Evolutionary conservation across 2,329 filamentous ascomycete genomes (phyloP).

Genomic region (Hirsutella rhossiliensis): DNA sequence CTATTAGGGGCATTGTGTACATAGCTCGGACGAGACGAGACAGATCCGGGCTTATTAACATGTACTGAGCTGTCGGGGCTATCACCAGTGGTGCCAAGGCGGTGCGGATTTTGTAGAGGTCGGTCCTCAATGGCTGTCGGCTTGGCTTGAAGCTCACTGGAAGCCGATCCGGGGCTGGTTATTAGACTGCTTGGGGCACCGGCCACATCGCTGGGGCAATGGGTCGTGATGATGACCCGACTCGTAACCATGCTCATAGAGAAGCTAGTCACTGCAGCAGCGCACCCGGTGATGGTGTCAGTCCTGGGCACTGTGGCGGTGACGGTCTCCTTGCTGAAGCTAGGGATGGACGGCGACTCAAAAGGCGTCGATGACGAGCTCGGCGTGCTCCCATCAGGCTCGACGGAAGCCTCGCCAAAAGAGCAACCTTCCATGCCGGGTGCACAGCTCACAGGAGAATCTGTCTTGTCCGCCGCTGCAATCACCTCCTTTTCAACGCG

Average conservation of each 20-base stretch:
- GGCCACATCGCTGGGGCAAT: slow-evolving; percentile 5
- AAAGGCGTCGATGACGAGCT: no score
- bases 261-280: slow-evolving; percentile 46
- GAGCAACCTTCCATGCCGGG: slow-evolving; percentile 48
- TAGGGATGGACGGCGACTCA: not conserved
- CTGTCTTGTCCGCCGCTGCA: no score
- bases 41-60: no score
- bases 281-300: slow-evolving; percentile 32
- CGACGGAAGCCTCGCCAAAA: slow-evolving; percentile 4
- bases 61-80: no score
- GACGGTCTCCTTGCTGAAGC: not conserved
- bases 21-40: no score
- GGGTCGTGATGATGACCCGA: slow-evolving; percentile 7
- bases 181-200: not conserved
- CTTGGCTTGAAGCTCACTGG: not conserved
- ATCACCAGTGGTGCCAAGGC: no score
- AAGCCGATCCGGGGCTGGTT: not conserved
- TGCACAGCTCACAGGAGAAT: slow-evolving; percentile 27
- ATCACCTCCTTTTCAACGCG: no score
- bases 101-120: no score
- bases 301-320: not conserved
- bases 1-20: no score
- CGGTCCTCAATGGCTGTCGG: not conserved
- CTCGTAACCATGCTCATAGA: slow-evolving; percentile 14
- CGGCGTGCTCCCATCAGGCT: no score